These are phyloP conservation scores for Pisolithus sp. DNA, from an alignment of 768 basidiomycete species.

Conservation along the genomic window DNA sequence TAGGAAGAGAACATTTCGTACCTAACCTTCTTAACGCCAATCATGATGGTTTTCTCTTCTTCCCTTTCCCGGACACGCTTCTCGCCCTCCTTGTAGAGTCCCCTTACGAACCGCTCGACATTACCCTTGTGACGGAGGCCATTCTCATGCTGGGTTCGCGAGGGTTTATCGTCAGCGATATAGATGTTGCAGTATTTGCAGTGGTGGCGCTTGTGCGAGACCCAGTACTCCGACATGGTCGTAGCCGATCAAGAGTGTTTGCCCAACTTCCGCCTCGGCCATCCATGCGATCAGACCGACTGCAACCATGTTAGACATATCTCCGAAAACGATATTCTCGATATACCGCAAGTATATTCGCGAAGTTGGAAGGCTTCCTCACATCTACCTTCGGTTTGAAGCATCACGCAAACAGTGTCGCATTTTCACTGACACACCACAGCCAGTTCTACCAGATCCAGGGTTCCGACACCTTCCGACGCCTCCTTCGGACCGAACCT, in stretches of 20 bases:
- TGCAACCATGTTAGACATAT: conserved; percentile 1
- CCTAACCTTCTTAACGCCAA: conserved; percentile 71
- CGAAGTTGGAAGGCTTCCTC: conserved; percentile 39
- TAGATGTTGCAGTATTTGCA: conserved; percentile 98
- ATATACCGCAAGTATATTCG: conserved; percentile 37
- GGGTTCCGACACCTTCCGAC: conserved; percentile 50
- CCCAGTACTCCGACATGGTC: conserved; percentile 87
- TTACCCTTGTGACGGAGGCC: conserved; percentile 94
- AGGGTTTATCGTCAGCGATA: conserved; percentile 94
- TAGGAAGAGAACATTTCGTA: neutral
- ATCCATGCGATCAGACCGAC: neutral
- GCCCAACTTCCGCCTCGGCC: neutral
- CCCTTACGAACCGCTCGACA: conserved; percentile 84
- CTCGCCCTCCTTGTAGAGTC: conserved; percentile 89
- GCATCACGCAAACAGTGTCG: neutral
- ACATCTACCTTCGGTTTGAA: conserved; percentile 40
- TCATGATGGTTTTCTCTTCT: conserved; percentile 86
- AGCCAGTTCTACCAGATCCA: conserved; percentile 65
- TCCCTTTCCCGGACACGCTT: conserved; percentile 79
- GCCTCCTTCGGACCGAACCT: conserved; percentile 33
- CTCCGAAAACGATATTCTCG: conserved; percentile 14
- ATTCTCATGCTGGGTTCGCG: conserved; percentile 85
- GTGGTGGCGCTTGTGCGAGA: conserved; percentile 86
- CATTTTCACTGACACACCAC: conserved; percentile 3
- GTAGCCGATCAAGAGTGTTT: neutral